phyloP scores from a whole-genome alignment of 768 basidiomycete genomes.

The Rubroboletus pulcherrimus region DNA sequence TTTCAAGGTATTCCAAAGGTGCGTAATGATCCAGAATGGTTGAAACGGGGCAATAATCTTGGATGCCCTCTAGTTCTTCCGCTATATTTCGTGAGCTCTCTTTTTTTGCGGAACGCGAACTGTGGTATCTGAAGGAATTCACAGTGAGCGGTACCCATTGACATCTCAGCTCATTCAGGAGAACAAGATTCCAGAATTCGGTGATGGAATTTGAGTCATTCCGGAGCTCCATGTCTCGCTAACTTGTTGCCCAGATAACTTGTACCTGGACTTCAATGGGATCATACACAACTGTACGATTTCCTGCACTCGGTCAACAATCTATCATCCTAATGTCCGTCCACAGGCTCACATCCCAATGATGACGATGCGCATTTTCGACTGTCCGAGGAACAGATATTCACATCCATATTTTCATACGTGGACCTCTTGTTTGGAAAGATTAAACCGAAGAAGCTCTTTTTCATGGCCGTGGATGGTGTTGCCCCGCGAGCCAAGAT shows the following conservation, averaged over 20 bases:
- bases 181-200: constrained; percentile 99
- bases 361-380: constrained; percentile 96
- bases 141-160: constrained; percentile 93
- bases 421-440: constrained; percentile 95
- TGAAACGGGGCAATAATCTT: constrained; percentile 5
- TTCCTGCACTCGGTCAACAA: not conserved
- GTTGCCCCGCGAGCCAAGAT: constrained; percentile 98
- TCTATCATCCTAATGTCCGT: not conserved
- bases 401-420: constrained; percentile 94
- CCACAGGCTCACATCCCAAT: constrained; percentile 86
- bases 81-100: constrained; percentile 81
- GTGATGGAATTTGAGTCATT: constrained; percentile 37
- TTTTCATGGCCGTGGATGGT: constrained; percentile 98
- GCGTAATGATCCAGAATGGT: constrained; percentile 14
- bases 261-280: constrained; percentile 93
- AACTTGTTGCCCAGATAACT: constrained; percentile 55
- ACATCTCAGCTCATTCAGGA: constrained; percentile 97
- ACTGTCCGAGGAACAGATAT: constrained; percentile 94
- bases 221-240: constrained; percentile 1
- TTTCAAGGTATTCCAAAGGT: constrained; percentile 64
- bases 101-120: not conserved
- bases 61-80: constrained; percentile 69
- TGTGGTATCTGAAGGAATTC: constrained; percentile 10
- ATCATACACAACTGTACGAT: constrained; percentile 80
- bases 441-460: constrained; percentile 96